Evolutionary conservation across 805 yeast genomes (phyloP), one percentile per base, ranked within the genome.

Genomic region (Monosporozyma solicola): DNA sequence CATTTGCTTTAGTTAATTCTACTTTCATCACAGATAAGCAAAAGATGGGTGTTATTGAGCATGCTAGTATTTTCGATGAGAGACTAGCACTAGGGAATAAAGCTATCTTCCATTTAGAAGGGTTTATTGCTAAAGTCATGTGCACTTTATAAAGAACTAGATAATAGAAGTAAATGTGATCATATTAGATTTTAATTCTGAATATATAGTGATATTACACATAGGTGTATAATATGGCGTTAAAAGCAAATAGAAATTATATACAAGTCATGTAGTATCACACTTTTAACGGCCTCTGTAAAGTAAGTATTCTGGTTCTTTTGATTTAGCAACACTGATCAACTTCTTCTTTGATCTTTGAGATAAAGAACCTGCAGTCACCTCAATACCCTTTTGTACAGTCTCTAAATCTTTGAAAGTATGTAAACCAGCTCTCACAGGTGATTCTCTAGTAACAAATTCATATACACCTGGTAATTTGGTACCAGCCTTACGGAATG

Each of bases 381-480:
- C 22, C 63, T 76, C 70, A 54, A 80, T 80, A 47, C 78, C 76
- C 58, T 77, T 80, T 66, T 89, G 35, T 29, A 24, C 48, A 31
- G 41, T 24, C 32, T 72, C 56, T 9, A 58, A 53, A 35, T 61
- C 74, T 44, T 75, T 77, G 51, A 83, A 81, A 33, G 76, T 65
- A 47, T 79, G 77, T 54, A 87, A 72, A 24, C 96, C 88, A 13
- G 84, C 84, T 72, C 95, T 83, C 35, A 90, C 80, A 54, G 79
- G 72, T 41, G 86, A 76, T 25, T 78, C 77, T 59, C 71, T 75
- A 52, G 80, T 81, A 45, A 92, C 81, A 63, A 92, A 85, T 72
- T 92, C 98, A 72, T 84, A 91, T 49, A 82, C 78, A 15, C 98
- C 98, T 0, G 99, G 99, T 53, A 94, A 77, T 67, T 92, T 92